A percentile compares a stretch with the other conserved stretches of the same genome.
phyloP scores from a whole-genome alignment of 2,329 filamentous ascomycete species.

The Colletotrichum lini region DNA sequence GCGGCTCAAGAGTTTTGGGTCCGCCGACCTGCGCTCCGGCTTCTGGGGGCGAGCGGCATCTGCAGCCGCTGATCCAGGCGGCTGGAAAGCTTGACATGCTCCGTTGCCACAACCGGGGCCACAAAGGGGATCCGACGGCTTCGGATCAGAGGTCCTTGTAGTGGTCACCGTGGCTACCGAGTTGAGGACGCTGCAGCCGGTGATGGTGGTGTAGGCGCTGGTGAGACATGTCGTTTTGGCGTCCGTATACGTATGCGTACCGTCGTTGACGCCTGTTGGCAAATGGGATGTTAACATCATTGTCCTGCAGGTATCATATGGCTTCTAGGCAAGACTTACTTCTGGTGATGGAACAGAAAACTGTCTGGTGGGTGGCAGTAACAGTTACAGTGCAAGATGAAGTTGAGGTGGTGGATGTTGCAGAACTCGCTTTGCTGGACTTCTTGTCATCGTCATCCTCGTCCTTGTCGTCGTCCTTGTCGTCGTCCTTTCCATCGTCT shows the following conservation, averaged over 20 bases:
- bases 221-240: constrained; percentile 16
- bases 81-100: not conserved
- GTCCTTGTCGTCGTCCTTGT: not conserved
- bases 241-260: not conserved
- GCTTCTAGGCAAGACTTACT: constrained; percentile 1
- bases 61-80: not conserved
- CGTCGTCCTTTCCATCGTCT: not conserved
- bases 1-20: not conserved
- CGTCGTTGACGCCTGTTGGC: not conserved
- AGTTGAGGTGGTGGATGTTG: not conserved
- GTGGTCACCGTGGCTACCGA: constrained; percentile 8
- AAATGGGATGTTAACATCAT: not conserved
- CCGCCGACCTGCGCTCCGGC: not conserved
- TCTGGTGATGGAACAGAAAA: constrained; percentile 32
- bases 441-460: not conserved
- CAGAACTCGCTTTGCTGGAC: not conserved
- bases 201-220: constrained; percentile 24
- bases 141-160: not conserved
- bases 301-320: not conserved
- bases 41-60: not conserved
- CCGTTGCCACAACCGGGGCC: not conserved
- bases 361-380: constrained; percentile 35
- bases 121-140: not conserved
- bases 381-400: constrained; percentile 29
- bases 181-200: constrained; percentile 29